Evolutionary conservation across 306 rosid species (phyloP), one percentile per base, ranked within the genome.

Genomic region (Castanea crenata): DNA sequence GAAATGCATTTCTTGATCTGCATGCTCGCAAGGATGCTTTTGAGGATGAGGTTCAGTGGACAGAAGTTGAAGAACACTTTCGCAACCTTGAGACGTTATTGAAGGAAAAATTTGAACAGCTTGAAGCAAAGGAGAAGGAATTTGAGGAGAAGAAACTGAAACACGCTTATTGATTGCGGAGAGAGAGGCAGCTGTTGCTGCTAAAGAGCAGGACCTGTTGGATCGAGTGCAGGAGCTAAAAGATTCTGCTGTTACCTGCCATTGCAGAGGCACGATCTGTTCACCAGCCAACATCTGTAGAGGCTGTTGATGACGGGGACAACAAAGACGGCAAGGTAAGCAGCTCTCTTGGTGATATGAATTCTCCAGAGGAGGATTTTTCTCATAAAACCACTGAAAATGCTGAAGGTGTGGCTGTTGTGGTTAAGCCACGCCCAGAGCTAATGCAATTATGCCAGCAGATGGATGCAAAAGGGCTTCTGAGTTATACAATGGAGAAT

Each of bases 171-270:
- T 82, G 29, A 86, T 92, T 56, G 83, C 44, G 4, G 89, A 86
- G 73, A 92, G 86, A 85, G 89, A 89, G 82, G 88, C 86, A 32
- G 87, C 61, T n/a, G 91, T 89, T 82, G 80, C 80, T 83, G 82
- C 83, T 41, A 90, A 90, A 80, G 97, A 92, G 86, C 93, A 89
- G 82, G 92, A 80, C 76, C 85, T 92, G 73, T 81, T 92, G 76
- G 95, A 89, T 86, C 84, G 88, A 76, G 71, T 92, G 81, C 97
- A 92, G 86, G 94, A 86, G 85, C 89, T 92, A 74, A 92, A 92
- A 86, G 93, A 92, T 71, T 87, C 81, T 8, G 93, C 93, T 25
- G 91, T 92, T 76, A 85, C 87, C 87, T 78, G 78, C 89, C 80
- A 89, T 92, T 80, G 82, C 35, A 12, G 93, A 87, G 84, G 93